Evolutionary conservation across 2,329 filamentous ascomycete genomes (phyloP), one percentile per base, ranked within the genome.

Genomic region (Lasiodiplodia gonubiensis): DNA sequence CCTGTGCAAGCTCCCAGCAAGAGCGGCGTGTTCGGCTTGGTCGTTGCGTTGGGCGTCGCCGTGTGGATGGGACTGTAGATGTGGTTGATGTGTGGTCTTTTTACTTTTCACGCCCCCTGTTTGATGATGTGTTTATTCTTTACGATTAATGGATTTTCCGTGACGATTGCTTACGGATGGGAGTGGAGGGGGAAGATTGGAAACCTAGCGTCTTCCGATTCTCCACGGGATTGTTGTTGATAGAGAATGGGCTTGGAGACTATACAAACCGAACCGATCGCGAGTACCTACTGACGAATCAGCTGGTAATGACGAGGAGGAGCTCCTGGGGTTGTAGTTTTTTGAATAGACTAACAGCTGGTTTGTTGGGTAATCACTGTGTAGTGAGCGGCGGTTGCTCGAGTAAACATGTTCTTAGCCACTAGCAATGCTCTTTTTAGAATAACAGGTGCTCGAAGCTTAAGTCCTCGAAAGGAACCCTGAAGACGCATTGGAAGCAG

Each of bases 11-110:
- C 70, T 67, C 18, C 76, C 16, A 65, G 71, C 46, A 72, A 74
- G 18, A 75, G 74, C 61, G 74, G 74, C 8, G 73, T 74, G 2
- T 55, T 76, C n/a, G 75, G 77, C 54, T 72, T 79, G 21, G 69
- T 78, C 11, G 73, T 77, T 18, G 77, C 77, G 46, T 65, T 79
- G 42, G 70, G 74, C 51, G 77, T 72, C 55, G 73, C 75, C 21
- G 53, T 75, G 33, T 71, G 73, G 59, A 61, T 73, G 55, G 67
- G 68, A 1, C 49, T 78, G 66, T 79, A 73, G 69, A 12, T 27
- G 4, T 21, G 25, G 23, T 35, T 39, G 16, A 14, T 49, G 5
- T 23, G 30, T 35, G 37, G 51, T 30, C 33, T 46, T 30, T 18
- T 27, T 30, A 27, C 23, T 14, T 21, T 52, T 52, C 0, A 49